These are phyloP conservation scores for Pulveroboletus sp. DNA, from an alignment of 768 basidiomycete genomes.

Conservation along the genomic window DNA sequence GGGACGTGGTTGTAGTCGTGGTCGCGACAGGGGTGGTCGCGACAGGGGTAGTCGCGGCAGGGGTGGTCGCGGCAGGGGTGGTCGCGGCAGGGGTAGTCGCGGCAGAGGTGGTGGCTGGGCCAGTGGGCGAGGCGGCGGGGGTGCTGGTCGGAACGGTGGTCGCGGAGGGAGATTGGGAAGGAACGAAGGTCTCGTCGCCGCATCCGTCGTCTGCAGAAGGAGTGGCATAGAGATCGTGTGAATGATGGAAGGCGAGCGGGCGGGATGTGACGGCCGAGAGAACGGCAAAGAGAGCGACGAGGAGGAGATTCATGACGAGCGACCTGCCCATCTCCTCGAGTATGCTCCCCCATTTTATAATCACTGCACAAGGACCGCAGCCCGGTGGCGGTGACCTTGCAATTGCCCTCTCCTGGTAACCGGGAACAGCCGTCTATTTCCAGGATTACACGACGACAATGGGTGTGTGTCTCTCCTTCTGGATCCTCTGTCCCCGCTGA, in stretches of 20 bases:
- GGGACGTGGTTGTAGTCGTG: neutral
- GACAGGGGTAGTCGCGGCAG: neutral
- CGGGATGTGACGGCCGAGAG: constrained; percentile 46
- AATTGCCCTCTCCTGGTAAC: neutral
- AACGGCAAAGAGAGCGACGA: constrained; percentile 57
- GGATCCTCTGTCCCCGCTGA: neutral
- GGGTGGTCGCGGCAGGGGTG: neutral
- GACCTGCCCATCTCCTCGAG: too few species aligned
- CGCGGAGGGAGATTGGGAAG: neutral
- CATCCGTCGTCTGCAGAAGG: neutral
- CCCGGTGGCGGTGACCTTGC: constrained; percentile 1
- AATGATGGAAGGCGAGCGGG: constrained; percentile 7
- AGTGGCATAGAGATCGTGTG: neutral
- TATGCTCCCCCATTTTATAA: neutral
- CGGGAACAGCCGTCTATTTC: constrained; percentile 7
- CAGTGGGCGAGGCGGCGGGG: neutral
- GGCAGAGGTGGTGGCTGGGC: neutral
- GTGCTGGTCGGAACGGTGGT: too few species aligned
- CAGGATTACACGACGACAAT: constrained; percentile 11
- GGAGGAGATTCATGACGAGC: constrained; percentile 30
- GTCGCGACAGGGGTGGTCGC: neutral
- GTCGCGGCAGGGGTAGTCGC: neutral
- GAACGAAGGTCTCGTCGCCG: neutral
- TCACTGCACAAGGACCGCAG: neutral
- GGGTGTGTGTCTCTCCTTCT: constrained; percentile 15